phyloP scores from a whole-genome alignment of 106 monocot genomes.

The Dendrobium nobile region DNA sequence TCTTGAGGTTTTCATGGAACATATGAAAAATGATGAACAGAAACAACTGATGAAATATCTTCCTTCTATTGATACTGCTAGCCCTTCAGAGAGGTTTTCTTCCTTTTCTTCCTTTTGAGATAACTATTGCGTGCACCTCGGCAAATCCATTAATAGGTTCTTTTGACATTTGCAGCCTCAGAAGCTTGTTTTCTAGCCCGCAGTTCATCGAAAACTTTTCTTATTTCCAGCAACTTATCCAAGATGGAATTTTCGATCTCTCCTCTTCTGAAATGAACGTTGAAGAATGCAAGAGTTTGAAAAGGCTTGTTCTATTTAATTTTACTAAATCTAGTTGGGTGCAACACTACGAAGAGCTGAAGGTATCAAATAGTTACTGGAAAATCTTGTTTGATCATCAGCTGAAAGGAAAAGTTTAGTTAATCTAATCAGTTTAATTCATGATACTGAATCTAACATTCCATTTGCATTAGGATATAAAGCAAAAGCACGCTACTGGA shows the following conservation, averaged over 20 bases:
- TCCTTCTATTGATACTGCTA: conserved; percentile 50
- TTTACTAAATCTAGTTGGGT: conserved; percentile 50
- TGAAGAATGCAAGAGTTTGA: conserved; percentile 46
- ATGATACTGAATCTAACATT: conserved; percentile 7
- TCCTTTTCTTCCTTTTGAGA: not conserved
- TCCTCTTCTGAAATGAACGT: conserved; percentile 22
- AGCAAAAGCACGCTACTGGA: conserved; percentile 9
- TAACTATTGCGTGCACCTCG: not conserved
- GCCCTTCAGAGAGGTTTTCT: conserved; percentile 50
- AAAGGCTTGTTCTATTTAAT: conserved; percentile 32
- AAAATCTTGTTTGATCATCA: not conserved
- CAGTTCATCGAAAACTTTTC: conserved; percentile 53
- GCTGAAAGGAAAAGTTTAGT: not conserved
- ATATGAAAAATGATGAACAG: conserved; percentile 58
- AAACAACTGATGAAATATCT: conserved; percentile 58
- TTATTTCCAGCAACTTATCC: conserved; percentile 58
- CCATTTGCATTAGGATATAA: conserved; percentile 39
- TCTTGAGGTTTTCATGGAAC: conserved; percentile 46
- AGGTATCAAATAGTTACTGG: conserved; percentile 36
- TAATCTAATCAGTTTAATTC: not conserved
- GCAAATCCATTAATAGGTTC: not conserved
- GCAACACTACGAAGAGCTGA: conserved; percentile 36
- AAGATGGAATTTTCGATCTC: conserved; percentile 51
- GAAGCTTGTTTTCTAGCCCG: conserved; percentile 51
- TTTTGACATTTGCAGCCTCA: conserved; percentile 50